Base-by-base conservation (phyloP, 805 yeast species). In the Peterozyma toletana region DNA sequence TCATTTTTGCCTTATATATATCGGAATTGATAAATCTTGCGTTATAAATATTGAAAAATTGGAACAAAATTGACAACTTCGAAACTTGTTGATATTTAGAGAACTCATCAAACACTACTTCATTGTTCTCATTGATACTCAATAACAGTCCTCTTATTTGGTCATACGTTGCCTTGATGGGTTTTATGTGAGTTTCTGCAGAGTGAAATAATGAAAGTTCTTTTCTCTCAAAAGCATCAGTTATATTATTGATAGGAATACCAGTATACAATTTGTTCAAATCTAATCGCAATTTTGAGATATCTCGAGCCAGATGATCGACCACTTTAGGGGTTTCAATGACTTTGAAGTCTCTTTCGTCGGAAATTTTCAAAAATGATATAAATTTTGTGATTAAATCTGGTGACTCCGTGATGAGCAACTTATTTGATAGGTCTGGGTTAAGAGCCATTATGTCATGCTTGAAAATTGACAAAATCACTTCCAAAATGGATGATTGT, bases 221-320 rank as follows among this genome's bases (percentile, higher is more conserved):
- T 21, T 18, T 30, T 16, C 39, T 44, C 10, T 15, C 9, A 17
- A 36, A 40, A 3, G 27, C 30, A 27, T 44, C 47, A 11, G 33
- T 3, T 9, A 37, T 15, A 2, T 37, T 38, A 35, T 44, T 43
- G 2, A 44, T 33, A 10, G 47, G 43, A 18, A 31, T 35, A 11
- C 38, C 40, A 11, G 39, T 44, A 27, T 40, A 40, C n/a, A 40
- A 15, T 16, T 36, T 37, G 16, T 37, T 40, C 33, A 40, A 40
- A 29, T 40, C 39, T n/a, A 33, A 41, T 34, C 47, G 37, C 15
- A 40, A 37, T 30, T 44, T 44, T 11, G 47, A 44, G 11, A 44
- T 15, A 18, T 40, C 41, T 7, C 44, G 16, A 10, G 31, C 35
- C 7, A 7, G 5, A 21, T 27, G 40, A 37, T 44, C 47, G 4